Evolutionary conservation across 352 stramenopile species (phyloP), one percentile per base, ranked within the genome.

Genomic region (Plasmopara halstedii): DNA sequence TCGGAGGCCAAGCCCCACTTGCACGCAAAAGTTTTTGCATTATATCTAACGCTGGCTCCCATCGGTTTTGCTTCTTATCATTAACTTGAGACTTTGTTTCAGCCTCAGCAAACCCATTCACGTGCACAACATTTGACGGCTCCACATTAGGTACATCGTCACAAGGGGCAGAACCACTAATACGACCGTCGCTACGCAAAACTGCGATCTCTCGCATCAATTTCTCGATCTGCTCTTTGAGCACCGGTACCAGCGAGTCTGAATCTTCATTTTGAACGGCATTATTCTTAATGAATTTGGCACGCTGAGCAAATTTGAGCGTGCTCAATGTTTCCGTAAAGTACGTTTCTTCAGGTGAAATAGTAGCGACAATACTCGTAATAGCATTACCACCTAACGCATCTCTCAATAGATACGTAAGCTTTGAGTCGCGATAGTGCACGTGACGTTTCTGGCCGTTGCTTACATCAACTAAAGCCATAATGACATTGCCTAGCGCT

Each of bases 251-350:
- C 14, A 88, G 66, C 4, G 75, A 73, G 40, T 92, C 77, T 0
- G 76, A 70, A 46, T 94, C 82, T 37, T 94, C 73, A 42, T 91
- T 91, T 55, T 89, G 73, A n/a, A 89, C 65, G 7, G 79, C 79
- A 21, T 88, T 87, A 60, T 89, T 94, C 53, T 94, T 90, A 54
- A 94, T 93, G 44, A 78, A 91, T 53, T 92, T 95, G 14, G 83
- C 85, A 9, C 85, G 78, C 27, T 93, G 77, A 9, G 82, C 83
- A 56, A 94, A 95, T 46, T 90, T 88, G 11, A 95, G 55, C 10
- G 85, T 94, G 14, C 81, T 92, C 3, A 95, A 21, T 22, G 85
- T 94, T 56, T 95, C 85, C 1, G 64, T 75, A 34, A 90, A 88
- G 43, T 83, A 95, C 31, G 87, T 86, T 11, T 90, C 82, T 34